phyloP scores from a whole-genome alignment of 495 filamentous ascomycete species.

The Penicillium angulare region DNA sequence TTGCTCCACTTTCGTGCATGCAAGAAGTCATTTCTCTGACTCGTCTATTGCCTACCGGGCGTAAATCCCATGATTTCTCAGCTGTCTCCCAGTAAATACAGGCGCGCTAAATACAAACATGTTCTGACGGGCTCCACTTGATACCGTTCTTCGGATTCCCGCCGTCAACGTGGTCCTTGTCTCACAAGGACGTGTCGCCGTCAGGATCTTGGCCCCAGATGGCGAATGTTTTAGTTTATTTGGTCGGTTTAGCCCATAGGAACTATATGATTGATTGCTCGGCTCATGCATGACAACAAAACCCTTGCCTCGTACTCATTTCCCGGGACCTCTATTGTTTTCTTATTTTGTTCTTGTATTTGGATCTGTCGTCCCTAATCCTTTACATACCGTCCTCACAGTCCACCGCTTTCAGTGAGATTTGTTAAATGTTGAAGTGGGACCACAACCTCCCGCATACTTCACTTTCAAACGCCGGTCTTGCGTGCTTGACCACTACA shows the following conservation, averaged over 20 bases:
- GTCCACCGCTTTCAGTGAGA: constrained; percentile 18
- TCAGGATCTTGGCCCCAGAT: constrained; percentile 4
- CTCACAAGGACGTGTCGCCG: constrained; percentile 12
- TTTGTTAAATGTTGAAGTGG: no score
- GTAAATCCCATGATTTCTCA: no score
- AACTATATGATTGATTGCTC: no score
- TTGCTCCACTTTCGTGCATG: neutral
- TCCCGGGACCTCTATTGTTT: constrained; percentile 2
- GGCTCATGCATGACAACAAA: constrained; percentile 13
- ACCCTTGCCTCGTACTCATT: constrained; percentile 27
- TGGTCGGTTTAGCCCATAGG: no score
- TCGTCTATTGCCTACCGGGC: constrained; percentile 3
- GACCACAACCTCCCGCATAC: constrained; percentile 28
- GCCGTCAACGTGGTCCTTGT: constrained; percentile 20
- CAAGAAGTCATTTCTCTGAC: neutral
- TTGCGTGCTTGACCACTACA: neutral
- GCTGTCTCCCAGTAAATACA: no score
- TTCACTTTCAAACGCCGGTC: constrained; percentile 1
- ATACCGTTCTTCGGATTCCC: constrained; percentile 12
- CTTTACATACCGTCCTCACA: neutral
- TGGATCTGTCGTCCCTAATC: constrained; percentile 2
- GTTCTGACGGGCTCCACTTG: constrained; percentile 13
- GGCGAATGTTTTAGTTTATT: constrained; percentile 9
- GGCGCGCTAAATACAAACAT: no score
- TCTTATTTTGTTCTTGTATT: constrained; percentile 3